Evolutionary conservation across 257 asterid species (phyloP).

Genomic region (Ophiorrhiza pumila): DNA sequence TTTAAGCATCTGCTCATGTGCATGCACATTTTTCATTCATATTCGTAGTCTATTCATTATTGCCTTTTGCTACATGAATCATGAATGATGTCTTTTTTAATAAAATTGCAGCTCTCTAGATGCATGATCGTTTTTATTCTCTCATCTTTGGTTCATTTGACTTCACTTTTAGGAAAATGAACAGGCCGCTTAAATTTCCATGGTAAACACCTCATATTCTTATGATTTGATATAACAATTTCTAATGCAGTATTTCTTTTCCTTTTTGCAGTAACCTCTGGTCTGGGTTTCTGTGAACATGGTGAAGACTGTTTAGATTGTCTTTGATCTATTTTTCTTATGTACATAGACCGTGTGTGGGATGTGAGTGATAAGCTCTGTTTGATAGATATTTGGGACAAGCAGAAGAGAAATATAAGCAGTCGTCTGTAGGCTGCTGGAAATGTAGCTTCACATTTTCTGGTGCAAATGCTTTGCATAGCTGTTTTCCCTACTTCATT

Average conservation of each 20-base stretch:
- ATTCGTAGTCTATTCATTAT: neutral
- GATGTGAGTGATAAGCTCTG: no score
- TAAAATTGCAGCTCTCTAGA: neutral
- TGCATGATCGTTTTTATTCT: neutral
- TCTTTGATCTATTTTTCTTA: neutral
- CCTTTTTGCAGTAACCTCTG: neutral
- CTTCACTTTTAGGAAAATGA: neutral
- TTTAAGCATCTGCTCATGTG: neutral
- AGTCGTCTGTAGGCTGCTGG: neutral
- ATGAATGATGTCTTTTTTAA: neutral
- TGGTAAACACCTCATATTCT: neutral
- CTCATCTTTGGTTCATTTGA: neutral
- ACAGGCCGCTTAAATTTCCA: neutral
- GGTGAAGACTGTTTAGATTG: neutral
- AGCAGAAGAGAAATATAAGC: neutral
- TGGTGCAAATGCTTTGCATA: neutral
- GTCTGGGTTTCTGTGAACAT: neutral
- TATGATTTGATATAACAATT: neutral
- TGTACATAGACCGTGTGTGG: neutral
- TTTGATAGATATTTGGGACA: neutral
- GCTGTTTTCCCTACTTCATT: neutral
- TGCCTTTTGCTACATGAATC: neutral
- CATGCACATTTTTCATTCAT: no score
- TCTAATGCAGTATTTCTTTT: neutral
- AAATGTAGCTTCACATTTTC: neutral